Base-by-base conservation (phyloP, 2,329 filamentous ascomycete genomes). In the Neonectria magnoliae region DNA sequence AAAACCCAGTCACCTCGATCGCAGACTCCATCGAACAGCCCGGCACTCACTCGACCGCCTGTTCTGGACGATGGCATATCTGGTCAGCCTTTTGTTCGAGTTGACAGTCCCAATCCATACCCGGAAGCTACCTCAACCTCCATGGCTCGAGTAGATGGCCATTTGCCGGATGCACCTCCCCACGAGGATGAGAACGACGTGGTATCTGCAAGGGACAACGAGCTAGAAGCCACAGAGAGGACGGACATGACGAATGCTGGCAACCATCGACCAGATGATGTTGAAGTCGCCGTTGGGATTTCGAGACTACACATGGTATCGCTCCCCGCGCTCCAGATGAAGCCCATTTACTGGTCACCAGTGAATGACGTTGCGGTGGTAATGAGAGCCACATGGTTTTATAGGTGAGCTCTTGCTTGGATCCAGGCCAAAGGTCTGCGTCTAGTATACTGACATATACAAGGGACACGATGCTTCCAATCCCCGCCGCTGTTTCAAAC, bases 321-420 rank as follows among this genome's bases (percentile, higher is more conserved):
- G 62, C 84, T 98, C 71, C 94, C 95, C 22, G 87, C 87, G 57
- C 81, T 97, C 36, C 86, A 93, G 74, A 97, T 99, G 94, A 93
- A 94, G 77, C 96, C 96, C 0, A 98, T 98, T 64, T 99, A 99
- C 77, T 99, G 96, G 96, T 94, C 91, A 18, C 95, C 96, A 8
- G 87, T 98, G 33, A 94, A 97, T 73, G 96, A 98, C 74, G 87
- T 97, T 33, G 91, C 93, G 7, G 84, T 90, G 38, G 94, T 98
- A 2, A 85, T 91, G 62, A 87, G 96, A 69, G 94, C 92, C 1
- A 98, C 95, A 0, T 99, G 96, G 96, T 99, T 99, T 77, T 98
- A 98, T 79, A 92, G 91, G 81, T 86, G 75, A 62, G 77, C 67
- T 2, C 10, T 38, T 18, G 4, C 10, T 38, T 18, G 4, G 27